Percentiles rank a stretch among this genome's conserved stretches.
These are phyloP conservation scores for Phallus indusiatus DNA, from an alignment of 768 basidiomycete genomes.

Conservation along the genomic window DNA sequence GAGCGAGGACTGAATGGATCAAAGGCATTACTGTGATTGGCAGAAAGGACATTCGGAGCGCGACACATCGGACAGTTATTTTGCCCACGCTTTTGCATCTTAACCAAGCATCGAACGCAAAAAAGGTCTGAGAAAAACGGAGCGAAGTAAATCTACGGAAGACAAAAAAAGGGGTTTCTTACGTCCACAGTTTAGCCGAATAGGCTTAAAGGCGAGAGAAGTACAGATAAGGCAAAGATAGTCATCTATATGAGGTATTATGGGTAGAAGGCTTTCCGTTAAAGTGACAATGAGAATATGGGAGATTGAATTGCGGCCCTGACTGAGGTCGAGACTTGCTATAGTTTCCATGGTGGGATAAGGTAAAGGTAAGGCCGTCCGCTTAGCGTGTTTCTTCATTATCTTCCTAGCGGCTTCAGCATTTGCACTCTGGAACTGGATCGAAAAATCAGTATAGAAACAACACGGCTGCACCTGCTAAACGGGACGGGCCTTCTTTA, in stretches of 20 bases:
- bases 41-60: slow-evolving; percentile 62
- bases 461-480: neutral
- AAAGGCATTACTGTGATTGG: slow-evolving; percentile 59
- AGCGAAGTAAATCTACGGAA: neutral
- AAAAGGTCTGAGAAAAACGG: slow-evolving; percentile 15
- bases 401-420: slow-evolving; percentile 88
- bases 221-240: slow-evolving; percentile 86
- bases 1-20: neutral
- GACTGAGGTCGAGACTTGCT: slow-evolving; percentile 2
- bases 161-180: slow-evolving; percentile 18
- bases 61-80: slow-evolving; percentile 81
- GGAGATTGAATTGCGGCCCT: slow-evolving; percentile 35
- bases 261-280: slow-evolving; percentile 70
- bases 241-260: slow-evolving; percentile 74
- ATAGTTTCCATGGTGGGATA: slow-evolving; percentile 4
- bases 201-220: slow-evolving; percentile 86
- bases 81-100: slow-evolving; percentile 79
- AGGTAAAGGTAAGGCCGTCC: slow-evolving; percentile 71
- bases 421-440: slow-evolving; percentile 73
- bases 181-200: slow-evolving; percentile 73
- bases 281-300: slow-evolving; percentile 72
- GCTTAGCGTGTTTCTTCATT: slow-evolving; percentile 89
- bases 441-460: neutral
- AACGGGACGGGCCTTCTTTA: slow-evolving; percentile 54
- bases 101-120: slow-evolving; percentile 54